These are phyloP conservation scores for Pyracantha coccinea DNA, from an alignment of 331 rosid species.

Conservation along the genomic window DNA sequence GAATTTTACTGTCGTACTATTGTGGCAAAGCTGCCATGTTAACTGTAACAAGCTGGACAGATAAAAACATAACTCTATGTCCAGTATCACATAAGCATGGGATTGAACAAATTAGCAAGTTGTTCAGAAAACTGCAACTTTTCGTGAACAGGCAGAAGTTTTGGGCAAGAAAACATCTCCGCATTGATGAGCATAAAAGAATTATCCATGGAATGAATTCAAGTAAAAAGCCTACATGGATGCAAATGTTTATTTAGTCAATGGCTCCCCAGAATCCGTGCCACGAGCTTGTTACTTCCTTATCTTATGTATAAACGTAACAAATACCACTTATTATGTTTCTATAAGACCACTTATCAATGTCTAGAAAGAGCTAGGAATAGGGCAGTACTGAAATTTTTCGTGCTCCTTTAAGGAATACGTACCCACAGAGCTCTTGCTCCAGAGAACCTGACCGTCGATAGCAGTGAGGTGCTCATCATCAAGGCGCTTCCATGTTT, in stretches of 20 bases:
- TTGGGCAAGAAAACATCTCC: not conserved
- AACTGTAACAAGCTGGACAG: not conserved
- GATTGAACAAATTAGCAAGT: not conserved
- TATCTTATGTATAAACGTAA: not conserved
- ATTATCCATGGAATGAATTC: not conserved
- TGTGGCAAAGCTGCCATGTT: not conserved
- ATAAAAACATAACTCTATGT: not conserved
- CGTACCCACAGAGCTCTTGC: slow-evolving; percentile 55
- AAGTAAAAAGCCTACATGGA: not conserved
- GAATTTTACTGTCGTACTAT: not conserved
- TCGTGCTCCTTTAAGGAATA: not conserved
- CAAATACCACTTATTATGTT: not conserved
- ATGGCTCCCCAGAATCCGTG: too few species aligned
- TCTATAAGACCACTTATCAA: not conserved
- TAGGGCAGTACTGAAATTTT: not conserved
- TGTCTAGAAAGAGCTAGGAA: not conserved
- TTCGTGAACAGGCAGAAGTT: not conserved
- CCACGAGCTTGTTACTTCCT: not conserved
- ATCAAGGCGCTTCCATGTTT: slow-evolving; percentile 86
- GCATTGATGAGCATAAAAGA: not conserved
- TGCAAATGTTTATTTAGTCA: not conserved
- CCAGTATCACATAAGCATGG: not conserved
- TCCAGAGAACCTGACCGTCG: slow-evolving; percentile 62
- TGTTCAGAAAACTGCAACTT: not conserved
- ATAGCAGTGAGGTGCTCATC: slow-evolving; percentile 53